These are phyloP conservation scores for Ilyonectria mors-panacis DNA, from an alignment of 2,329 filamentous ascomycete species.

Conservation along the genomic window DNA sequence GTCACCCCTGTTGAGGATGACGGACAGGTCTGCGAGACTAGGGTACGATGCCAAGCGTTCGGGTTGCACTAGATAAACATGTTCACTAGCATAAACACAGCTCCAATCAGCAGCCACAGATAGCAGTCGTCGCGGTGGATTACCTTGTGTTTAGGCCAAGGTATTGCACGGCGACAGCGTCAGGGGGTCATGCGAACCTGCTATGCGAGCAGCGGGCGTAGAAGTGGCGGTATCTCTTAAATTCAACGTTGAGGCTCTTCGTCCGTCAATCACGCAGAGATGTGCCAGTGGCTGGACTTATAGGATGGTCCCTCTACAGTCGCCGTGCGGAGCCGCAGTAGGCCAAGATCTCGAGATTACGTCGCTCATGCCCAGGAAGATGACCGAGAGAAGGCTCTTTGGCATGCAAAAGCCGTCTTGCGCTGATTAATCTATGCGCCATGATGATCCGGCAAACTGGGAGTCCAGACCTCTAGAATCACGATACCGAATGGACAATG, in stretches of 20 bases:
- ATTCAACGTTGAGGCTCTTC: neutral
- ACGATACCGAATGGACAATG: too few relatives aligned
- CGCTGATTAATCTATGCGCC: too few relatives aligned
- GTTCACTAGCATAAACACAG: neutral
- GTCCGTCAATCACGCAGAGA: neutral
- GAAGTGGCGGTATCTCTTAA: neutral
- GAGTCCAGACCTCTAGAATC: too few relatives aligned
- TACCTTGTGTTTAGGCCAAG: neutral
- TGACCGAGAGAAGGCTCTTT: too few relatives aligned
- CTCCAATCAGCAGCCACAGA: neutral
- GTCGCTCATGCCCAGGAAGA: too few relatives aligned
- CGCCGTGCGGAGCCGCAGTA: neutral
- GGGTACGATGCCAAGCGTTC: neutral
- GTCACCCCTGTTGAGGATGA: neutral
- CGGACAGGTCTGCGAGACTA: too few relatives aligned
- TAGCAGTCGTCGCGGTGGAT: neutral
- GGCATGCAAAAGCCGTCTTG: too few relatives aligned
- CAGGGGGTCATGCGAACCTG: neutral
- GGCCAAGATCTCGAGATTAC: neutral
- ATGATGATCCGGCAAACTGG: too few relatives aligned
- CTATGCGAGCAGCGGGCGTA: neutral
- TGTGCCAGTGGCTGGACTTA: neutral
- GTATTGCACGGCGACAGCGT: neutral
- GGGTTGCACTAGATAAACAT: constrained; percentile 2
- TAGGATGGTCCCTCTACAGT: neutral